These are phyloP conservation scores for Eucalyptus tenuipes DNA, from an alignment of 345 rosid genomes.

Conservation along the genomic window DNA sequence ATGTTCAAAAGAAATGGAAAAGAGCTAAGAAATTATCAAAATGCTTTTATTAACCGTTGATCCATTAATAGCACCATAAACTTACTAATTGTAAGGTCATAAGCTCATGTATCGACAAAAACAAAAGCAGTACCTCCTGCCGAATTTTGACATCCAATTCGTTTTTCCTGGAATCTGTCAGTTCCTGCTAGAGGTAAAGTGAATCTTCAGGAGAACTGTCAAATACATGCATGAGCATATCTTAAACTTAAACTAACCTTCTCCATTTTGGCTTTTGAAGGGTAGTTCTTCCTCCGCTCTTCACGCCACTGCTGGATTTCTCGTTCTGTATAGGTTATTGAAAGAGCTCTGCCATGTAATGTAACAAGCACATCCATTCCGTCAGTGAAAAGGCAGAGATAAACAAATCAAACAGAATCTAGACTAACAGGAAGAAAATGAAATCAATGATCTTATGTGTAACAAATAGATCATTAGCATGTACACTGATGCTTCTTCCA, in stretches of 20 bases:
- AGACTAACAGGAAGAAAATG: neutral
- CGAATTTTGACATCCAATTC: slow-evolving; percentile 42
- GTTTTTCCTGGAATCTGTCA: slow-evolving; percentile 5
- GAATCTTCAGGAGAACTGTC: slow-evolving; percentile 1
- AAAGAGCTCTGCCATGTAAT: slow-evolving; percentile 12
- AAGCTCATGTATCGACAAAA: neutral
- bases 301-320: slow-evolving; percentile 79
- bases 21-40: neutral
- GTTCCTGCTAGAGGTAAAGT: slow-evolving; percentile 28
- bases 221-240: neutral
- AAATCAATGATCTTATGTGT: neutral
- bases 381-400: neutral
- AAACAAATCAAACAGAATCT: neutral
- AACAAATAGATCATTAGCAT: neutral
- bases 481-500: neutral
- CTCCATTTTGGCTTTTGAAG: slow-evolving; percentile 41
- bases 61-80: neutral
- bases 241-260: slow-evolving; percentile 32
- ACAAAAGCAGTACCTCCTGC: slow-evolving; percentile 39
- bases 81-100: neutral
- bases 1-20: neutral
- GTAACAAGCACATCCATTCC: neutral
- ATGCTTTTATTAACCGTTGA: neutral
- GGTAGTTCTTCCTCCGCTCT: slow-evolving; percentile 65
- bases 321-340: slow-evolving; percentile 39